Percentiles rank a stretch among this genome's conserved stretches.
Conservation (phyloP, 345 rosid genomes). For the Abelmoschus esculentus region DNA sequence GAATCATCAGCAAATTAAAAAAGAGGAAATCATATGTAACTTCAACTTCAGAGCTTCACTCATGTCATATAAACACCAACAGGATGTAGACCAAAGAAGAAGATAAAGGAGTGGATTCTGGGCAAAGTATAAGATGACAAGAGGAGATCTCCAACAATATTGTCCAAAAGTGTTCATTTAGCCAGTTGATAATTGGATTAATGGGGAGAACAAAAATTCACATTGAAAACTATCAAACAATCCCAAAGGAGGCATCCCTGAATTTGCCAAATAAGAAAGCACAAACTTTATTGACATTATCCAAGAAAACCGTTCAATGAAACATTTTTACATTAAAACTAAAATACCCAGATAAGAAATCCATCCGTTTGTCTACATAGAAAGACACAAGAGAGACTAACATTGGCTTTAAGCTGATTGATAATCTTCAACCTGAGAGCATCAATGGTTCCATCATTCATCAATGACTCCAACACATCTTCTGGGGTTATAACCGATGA, state of each 20-base stretch:
- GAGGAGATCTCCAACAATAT: not conserved
- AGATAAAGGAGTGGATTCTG: not conserved
- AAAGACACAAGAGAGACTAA: constrained; percentile 13
- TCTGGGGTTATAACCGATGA: constrained; percentile 60
- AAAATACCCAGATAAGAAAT: constrained; percentile 1
- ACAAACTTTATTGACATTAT: not conserved
- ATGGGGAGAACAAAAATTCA: not conserved
- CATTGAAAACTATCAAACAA: not conserved
- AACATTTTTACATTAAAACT: not conserved
- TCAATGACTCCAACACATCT: constrained; percentile 57
- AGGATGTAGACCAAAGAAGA: not conserved
- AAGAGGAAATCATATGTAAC: not conserved
- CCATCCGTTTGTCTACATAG: not conserved
- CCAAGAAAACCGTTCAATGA: not conserved
- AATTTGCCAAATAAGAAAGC: not conserved
- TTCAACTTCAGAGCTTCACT: not conserved
- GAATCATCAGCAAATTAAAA: not conserved
- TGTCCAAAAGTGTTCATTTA: not conserved
- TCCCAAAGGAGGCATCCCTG: not conserved
- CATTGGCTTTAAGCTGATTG: constrained; percentile 71
- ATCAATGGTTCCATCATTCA: constrained; percentile 74
- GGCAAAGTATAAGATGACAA: not conserved
- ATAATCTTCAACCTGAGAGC: constrained; percentile 62
- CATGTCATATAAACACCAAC: not conserved
- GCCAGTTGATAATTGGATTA: no score